These are phyloP conservation scores for Globisporangium megalacanthum DNA, from an alignment of 352 stramenopile species.

Conservation along the genomic window DNA sequence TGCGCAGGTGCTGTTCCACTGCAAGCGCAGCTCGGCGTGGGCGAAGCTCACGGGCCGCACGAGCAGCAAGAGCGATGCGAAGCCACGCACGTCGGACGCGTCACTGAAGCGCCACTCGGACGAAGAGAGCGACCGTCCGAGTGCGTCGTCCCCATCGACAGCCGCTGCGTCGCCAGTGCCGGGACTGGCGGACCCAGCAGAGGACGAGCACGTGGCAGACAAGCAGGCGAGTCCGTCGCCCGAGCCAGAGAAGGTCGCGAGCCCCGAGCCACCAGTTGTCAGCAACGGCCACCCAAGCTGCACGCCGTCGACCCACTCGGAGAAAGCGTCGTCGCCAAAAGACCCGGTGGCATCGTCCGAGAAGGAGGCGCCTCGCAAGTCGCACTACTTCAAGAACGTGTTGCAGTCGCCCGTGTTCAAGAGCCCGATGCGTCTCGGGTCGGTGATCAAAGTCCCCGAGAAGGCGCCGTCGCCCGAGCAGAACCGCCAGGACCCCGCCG, in stretches of 20 bases:
- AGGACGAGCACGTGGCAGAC: conserved; percentile 7
- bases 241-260: conserved; percentile 8
- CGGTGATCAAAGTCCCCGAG: conserved; percentile 60
- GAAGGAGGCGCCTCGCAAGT: conserved; percentile 43
- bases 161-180: background rate
- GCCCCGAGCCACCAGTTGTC: conserved; percentile 9
- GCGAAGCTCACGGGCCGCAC: conserved; percentile 48
- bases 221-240: conserved; percentile 11
- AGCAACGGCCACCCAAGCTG: conserved; percentile 7
- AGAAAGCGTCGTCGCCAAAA: conserved; percentile 12
- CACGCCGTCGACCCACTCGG: conserved; percentile 10
- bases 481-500: conserved; percentile 10
- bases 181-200: conserved; percentile 2
- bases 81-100: conserved; percentile 26
- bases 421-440: conserved; percentile 66
- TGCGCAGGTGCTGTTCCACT: conserved; percentile 58
- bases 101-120: conserved; percentile 3
- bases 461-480: conserved; percentile 38
- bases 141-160: background rate
- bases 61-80: conserved; percentile 27
- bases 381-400: conserved; percentile 83
- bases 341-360: background rate
- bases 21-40: conserved; percentile 59
- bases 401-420: conserved; percentile 82
- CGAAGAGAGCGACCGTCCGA: conserved; percentile 18